Conservation (phyloP, 2,329 filamentous ascomycete species). For the Penicillium sp. region DNA sequence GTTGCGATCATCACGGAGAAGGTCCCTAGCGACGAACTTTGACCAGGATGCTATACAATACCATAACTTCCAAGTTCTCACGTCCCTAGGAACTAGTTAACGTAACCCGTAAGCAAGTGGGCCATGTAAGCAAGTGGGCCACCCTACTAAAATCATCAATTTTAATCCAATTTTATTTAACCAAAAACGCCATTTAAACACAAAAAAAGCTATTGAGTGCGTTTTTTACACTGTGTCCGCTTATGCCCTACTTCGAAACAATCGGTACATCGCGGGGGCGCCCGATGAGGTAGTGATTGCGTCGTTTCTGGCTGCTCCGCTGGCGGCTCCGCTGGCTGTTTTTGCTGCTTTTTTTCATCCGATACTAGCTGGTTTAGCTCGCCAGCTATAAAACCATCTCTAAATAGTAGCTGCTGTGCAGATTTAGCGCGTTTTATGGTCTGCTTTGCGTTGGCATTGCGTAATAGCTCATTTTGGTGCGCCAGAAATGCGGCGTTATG, state of each 20-base stretch:
- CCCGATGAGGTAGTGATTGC: background rate
- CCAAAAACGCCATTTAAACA: slow-evolving; percentile 1
- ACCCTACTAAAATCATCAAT: background rate
- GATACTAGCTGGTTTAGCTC: too few species aligned
- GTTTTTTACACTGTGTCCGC: background rate
- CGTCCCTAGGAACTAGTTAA: too few species aligned
- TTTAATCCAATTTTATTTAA: slow-evolving; percentile 1
- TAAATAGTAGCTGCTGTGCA: background rate
- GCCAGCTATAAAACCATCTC: background rate
- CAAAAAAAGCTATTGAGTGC: background rate
- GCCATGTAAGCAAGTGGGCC: background rate
- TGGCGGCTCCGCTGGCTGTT: background rate
- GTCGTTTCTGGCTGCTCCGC: background rate
- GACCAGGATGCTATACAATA: too few species aligned
- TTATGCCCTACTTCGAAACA: background rate
- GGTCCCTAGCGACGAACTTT: too few species aligned
- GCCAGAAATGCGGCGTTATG: slow-evolving; percentile 3
- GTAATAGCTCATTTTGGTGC: slow-evolving; percentile 1
- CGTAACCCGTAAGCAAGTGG: background rate
- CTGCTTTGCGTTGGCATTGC: background rate
- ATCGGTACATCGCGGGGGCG: background rate
- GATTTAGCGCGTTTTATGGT: slow-evolving; percentile 1
- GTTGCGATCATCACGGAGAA: too few species aligned
- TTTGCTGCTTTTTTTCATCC: background rate
- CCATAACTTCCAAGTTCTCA: too few species aligned